These are phyloP conservation scores for Thielaviopsis musarum DNA, from an alignment of 2,329 filamentous ascomycete genomes.

Conservation along the genomic window DNA sequence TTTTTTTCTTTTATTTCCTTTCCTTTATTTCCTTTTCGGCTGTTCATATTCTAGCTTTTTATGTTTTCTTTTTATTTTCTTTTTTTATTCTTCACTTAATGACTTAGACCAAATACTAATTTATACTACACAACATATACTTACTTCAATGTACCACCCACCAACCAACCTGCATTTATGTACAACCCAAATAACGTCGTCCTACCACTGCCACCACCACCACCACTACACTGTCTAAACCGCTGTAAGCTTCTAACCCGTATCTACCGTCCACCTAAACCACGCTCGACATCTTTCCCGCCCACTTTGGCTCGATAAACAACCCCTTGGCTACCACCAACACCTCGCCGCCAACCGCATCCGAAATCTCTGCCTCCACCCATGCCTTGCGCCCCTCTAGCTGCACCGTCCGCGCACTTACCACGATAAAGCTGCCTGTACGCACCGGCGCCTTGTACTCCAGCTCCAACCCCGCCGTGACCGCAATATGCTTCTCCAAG, in stretches of 20 bases:
- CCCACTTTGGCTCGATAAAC: slow-evolving; percentile 14
- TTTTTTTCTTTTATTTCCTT: not conserved
- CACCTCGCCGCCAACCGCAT: slow-evolving; percentile 9
- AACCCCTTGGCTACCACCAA: slow-evolving; percentile 12
- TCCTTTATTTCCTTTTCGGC: not conserved
- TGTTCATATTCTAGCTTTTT: not conserved
- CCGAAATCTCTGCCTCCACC: slow-evolving; percentile 12
- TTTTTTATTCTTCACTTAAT: not conserved
- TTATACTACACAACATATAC: not conserved
- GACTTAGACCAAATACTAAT: not conserved
- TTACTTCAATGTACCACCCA: not conserved
- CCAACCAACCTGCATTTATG: not conserved
- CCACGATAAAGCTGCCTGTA: slow-evolving; percentile 11
- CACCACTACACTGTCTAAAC: no score
- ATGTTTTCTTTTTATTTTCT: not conserved
- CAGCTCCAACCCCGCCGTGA: slow-evolving; percentile 14
- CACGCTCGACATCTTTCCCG: not conserved
- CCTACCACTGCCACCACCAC: not conserved
- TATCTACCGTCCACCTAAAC: not conserved
- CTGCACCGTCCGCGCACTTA: slow-evolving; percentile 10
- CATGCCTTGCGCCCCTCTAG: slow-evolving; percentile 14
- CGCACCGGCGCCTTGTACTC: slow-evolving; percentile 13
- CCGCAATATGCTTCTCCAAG: slow-evolving; percentile 12
- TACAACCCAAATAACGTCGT: not conserved
- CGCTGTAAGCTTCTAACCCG: no score